Percentiles rank a stretch among this genome's conserved stretches.
phyloP scores from a whole-genome alignment of 2,329 filamentous ascomycete genomes.

The Hansfordia pulvinata region DNA sequence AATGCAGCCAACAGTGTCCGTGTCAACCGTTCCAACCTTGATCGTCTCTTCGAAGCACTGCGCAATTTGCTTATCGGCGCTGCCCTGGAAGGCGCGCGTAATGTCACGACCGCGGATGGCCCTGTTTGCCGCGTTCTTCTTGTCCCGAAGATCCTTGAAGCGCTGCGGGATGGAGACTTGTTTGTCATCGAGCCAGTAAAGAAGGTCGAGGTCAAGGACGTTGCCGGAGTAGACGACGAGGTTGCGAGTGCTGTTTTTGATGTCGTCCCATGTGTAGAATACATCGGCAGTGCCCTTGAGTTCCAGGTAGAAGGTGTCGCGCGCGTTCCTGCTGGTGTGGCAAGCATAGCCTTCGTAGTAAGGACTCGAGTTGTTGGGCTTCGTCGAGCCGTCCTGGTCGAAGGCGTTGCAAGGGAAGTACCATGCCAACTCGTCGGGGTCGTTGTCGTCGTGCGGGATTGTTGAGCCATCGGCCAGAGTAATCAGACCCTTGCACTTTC shows the following conservation, averaged over 20 bases:
- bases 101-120: slow-evolving; percentile 73
- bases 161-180: slow-evolving; percentile 64
- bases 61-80: slow-evolving; percentile 65
- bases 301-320: slow-evolving; percentile 60
- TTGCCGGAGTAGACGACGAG: slow-evolving; percentile 89
- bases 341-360: slow-evolving; percentile 81
- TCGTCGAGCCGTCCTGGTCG: slow-evolving; percentile 81
- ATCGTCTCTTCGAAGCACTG: slow-evolving; percentile 87
- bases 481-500: slow-evolving; percentile 86
- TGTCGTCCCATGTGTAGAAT: slow-evolving; percentile 91
- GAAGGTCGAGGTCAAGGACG: slow-evolving; percentile 78
- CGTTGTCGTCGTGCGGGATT: slow-evolving; percentile 60
- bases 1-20: slow-evolving; percentile 92
- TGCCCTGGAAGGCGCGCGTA: slow-evolving; percentile 73
- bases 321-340: slow-evolving; percentile 59
- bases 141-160: slow-evolving; percentile 70
- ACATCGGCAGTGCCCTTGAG: slow-evolving; percentile 67
- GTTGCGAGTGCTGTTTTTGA: slow-evolving; percentile 79
- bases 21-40: slow-evolving; percentile 92
- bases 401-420: slow-evolving; percentile 90
- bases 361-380: slow-evolving; percentile 58
- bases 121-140: slow-evolving; percentile 40
- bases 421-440: slow-evolving; percentile 63
- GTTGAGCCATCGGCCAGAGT: slow-evolving; percentile 57
- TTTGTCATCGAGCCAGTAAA: slow-evolving; percentile 77